phyloP scores from a whole-genome alignment of 495 filamentous ascomycete genomes.

The Xylaria acuta region DNA sequence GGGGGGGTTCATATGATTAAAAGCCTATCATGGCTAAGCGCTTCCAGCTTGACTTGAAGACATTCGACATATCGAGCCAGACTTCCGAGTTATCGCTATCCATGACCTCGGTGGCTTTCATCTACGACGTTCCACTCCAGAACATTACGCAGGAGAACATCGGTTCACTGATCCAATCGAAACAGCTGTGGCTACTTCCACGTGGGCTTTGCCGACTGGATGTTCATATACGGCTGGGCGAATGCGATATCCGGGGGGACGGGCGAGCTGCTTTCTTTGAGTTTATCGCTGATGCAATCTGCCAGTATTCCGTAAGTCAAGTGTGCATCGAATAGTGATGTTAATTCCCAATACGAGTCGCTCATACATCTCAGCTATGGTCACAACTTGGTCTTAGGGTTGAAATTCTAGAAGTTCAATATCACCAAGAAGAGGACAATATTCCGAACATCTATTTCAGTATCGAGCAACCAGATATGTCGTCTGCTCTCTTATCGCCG shows the following conservation, averaged over 20 bases:
- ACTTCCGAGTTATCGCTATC: constrained; percentile 27
- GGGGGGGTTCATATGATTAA: not conserved
- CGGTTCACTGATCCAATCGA: constrained; percentile 29
- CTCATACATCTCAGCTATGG: constrained; percentile 36
- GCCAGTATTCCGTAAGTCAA: constrained; percentile 34
- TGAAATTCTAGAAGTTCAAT: constrained; percentile 33
- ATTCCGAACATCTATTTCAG: constrained; percentile 40
- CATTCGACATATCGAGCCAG: constrained; percentile 19
- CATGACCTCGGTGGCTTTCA: constrained; percentile 33
- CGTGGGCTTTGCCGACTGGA: constrained; percentile 39
- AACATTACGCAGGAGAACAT: constrained; percentile 29
- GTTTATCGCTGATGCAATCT: constrained; percentile 34
- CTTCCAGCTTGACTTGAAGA: constrained; percentile 3
- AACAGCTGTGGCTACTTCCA: constrained; percentile 39
- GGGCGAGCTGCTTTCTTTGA: constrained; percentile 32
- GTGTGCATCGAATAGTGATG: not conserved
- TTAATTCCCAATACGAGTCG: not conserved
- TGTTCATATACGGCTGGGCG: constrained; percentile 30
- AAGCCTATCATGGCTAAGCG: constrained; percentile 8
- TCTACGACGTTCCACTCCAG: constrained; percentile 27
- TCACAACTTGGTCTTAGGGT: constrained; percentile 31
- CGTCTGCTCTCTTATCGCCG: constrained; percentile 38
- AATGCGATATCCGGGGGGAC: not conserved
- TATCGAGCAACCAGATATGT: constrained; percentile 40
- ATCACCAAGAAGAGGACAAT: constrained; percentile 28